Evolutionary conservation across 1,284 basidiomycete species (phyloP), one percentile per base, ranked within the genome.

Genomic region (Cutaneotrichosporon arboriforme): DNA sequence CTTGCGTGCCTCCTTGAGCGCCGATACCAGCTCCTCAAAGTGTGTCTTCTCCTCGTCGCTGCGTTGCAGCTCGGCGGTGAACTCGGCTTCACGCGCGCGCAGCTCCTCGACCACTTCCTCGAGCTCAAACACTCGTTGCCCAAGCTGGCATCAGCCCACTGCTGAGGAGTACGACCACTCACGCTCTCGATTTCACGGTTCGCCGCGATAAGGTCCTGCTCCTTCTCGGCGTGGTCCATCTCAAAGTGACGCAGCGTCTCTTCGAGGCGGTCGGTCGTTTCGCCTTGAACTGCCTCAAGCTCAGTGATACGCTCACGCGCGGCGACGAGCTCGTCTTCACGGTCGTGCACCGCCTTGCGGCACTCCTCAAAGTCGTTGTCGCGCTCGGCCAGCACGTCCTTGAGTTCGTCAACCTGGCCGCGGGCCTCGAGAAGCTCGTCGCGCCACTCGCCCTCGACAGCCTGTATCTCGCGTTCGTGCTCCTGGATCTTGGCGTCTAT

Each of bases 141-240:
- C 71, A 23, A 74, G 67, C 70, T 74, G 36, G 10, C 15, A 49
- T 52, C 45, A 60, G 52, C 10, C 8, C 20, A 13, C 10, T 7
- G 8, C 10, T n/a, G n/a, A n/a, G n/a, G n/a, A 13, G 4, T 14
- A 26, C 12, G 13, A 1, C 2, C 15, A 60, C 72, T 63, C 49
- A 75, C 73, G 60, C 82, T 83, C 73, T 90, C 83, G 31, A 94
- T 81, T 41, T 87, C 84, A 21, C 81, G 77, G 63, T 87, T 87
- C 15, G 86, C 79, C 33, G 79, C 79, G 4, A 72, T 46, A 4
- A 73, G 58, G 54, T 76, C 74, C 4, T 62, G 67, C 21, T 76
- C 72, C 56, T 70, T 73, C 42, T 70, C 71, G 2, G 55, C 65
- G 41, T 70, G 68, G 50, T 76, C 73, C 38, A 58, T 44, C 55